Evolutionary conservation across 148 eudicot genomes (phyloP).

Genomic region (Dianthus caryophyllus): DNA sequence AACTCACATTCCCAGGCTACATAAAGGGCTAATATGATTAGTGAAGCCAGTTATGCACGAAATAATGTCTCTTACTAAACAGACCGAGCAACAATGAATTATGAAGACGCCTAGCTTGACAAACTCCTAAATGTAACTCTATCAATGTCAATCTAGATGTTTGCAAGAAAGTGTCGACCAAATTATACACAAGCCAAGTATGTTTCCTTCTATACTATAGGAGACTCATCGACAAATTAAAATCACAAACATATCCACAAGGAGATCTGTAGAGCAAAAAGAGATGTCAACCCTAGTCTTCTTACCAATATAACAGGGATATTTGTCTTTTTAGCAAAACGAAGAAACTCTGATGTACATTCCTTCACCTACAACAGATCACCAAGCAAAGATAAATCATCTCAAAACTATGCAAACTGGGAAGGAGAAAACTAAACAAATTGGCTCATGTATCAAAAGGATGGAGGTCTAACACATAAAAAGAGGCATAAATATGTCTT

Average conservation of each 20-base stretch:
- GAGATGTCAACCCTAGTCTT: conserved; percentile 4
- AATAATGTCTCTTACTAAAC: neutral
- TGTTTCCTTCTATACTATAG: no score
- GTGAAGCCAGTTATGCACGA: neutral
- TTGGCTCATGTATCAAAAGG: neutral
- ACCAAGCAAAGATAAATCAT: conserved; percentile 3
- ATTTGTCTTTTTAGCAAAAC: conserved; percentile 84
- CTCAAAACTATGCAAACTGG: neutral
- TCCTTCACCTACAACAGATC: conserved; percentile 71
- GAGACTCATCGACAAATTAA: neutral
- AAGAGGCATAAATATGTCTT: no score
- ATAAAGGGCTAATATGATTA: neutral
- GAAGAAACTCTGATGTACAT: conserved; percentile 89
- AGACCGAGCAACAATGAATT: neutral
- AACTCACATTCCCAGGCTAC: neutral
- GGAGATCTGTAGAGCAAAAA: neutral
- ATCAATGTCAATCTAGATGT: neutral
- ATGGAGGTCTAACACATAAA: neutral
- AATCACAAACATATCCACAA: neutral
- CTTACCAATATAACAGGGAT: conserved; percentile 84
- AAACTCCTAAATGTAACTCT: neutral
- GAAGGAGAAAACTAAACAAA: neutral
- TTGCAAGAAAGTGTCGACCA: conserved; percentile 4
- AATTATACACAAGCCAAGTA: neutral
- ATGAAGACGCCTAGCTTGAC: neutral